Evolutionary conservation across 2,329 filamentous ascomycete species (phyloP).

Genomic region (Colletotrichum sublineola): DNA sequence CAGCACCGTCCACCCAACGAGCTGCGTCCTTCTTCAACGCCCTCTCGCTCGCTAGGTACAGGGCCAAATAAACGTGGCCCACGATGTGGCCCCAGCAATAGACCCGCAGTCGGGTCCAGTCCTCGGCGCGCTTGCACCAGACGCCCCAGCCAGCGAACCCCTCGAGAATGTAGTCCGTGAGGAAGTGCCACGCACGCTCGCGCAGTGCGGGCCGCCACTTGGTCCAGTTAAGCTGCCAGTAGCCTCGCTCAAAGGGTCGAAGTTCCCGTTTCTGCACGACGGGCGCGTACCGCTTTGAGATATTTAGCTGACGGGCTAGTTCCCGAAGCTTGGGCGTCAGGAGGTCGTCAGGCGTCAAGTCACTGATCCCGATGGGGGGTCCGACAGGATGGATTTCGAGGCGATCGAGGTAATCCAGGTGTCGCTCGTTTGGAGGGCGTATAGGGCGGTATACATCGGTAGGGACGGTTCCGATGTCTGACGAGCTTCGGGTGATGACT

Average conservation of each 20-base stretch:
- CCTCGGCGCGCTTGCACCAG: constrained; percentile 64
- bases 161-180: constrained; percentile 70
- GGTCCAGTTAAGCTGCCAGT: constrained; percentile 77
- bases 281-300: constrained; percentile 68
- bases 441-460: constrained; percentile 43
- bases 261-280: constrained; percentile 56
- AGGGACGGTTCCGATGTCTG: constrained; percentile 48
- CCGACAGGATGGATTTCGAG: constrained; percentile 68
- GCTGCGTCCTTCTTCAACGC: constrained; percentile 69
- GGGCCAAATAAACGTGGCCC: constrained; percentile 78
- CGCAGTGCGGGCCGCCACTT: constrained; percentile 65
- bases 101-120: constrained; percentile 67
- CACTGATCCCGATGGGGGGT: constrained; percentile 61
- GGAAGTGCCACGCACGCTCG: constrained; percentile 70
- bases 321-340: constrained; percentile 68
- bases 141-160: constrained; percentile 77
- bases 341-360: constrained; percentile 62
- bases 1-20: constrained; percentile 76
- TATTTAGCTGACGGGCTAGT: constrained; percentile 65
- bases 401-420: constrained; percentile 45
- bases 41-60: constrained; percentile 79
- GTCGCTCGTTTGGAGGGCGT: constrained; percentile 40
- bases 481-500: constrained; percentile 50
- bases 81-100: constrained; percentile 85
- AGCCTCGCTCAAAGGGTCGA: constrained; percentile 77